These are phyloP conservation scores for Solanum peruvianum DNA, from an alignment of 257 asterid species.

Conservation along the genomic window DNA sequence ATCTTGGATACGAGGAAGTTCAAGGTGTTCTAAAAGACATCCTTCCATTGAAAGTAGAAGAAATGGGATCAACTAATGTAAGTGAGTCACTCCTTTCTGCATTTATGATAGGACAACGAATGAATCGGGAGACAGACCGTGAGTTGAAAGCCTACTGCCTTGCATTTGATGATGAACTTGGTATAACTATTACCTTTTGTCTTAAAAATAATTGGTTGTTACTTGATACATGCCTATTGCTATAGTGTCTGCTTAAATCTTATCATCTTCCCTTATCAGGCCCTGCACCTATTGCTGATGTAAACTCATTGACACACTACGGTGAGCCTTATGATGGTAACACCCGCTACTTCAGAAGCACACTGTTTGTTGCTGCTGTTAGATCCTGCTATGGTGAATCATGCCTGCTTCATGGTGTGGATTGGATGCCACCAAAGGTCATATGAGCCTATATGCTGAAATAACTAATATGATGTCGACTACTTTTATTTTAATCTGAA, in stretches of 20 bases:
- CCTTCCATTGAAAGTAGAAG: slow-evolving; percentile 44
- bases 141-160: slow-evolving; percentile 95
- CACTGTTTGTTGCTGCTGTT: slow-evolving; percentile 96
- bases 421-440: slow-evolving; percentile 99
- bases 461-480: neutral
- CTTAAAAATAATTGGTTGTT: neutral
- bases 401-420: slow-evolving; percentile 95
- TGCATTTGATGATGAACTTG: slow-evolving; percentile 82
- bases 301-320: slow-evolving; percentile 80
- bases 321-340: slow-evolving; percentile 98
- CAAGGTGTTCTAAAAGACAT: slow-evolving; percentile 82
- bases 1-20: slow-evolving; percentile 94
- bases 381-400: slow-evolving; percentile 95
- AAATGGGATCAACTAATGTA: slow-evolving; percentile 21
- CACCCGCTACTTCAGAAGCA: slow-evolving; percentile 89
- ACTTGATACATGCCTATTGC: neutral
- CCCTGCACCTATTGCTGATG: slow-evolving; percentile 71
- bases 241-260: neutral
- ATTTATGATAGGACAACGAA: slow-evolving; percentile 79
- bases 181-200: slow-evolving; percentile 14
- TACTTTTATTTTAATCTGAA: neutral
- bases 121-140: slow-evolving; percentile 91
- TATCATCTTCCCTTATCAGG: slow-evolving; percentile 26
- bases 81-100: slow-evolving; percentile 76
- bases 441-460: neutral